Conservation (phyloP, 352 stramenopile species). For the Phytophthora pisi region DNA sequence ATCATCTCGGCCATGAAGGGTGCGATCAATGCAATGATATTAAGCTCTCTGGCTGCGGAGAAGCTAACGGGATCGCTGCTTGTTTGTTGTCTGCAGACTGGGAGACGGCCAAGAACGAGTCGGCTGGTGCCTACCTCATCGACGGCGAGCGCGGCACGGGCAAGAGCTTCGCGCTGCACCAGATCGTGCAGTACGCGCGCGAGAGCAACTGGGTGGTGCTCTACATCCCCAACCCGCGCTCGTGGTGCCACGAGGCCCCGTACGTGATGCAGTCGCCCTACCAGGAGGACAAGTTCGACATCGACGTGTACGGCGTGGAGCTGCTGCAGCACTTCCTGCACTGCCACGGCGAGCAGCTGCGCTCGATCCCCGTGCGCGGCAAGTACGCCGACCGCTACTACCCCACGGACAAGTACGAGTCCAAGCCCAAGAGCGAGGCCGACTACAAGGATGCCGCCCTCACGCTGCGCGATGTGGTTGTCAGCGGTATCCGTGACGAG, state of each 20-base stretch:
- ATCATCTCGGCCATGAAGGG: conserved; percentile 79
- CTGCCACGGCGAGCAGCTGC: conserved; percentile 76
- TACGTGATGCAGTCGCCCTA: conserved; percentile 88
- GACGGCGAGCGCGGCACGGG: conserved; percentile 83
- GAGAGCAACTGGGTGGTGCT: conserved; percentile 88
- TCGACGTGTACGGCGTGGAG: conserved; percentile 81
- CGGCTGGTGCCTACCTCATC: conserved; percentile 66
- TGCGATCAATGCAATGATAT: conserved; percentile 15
- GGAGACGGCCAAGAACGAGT: conserved; percentile 57
- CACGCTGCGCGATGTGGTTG: conserved; percentile 80
- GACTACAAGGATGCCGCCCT: conserved; percentile 65
- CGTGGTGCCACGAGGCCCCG: conserved; percentile 79
- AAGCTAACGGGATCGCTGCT: conserved; percentile 2
- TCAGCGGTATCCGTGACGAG: conserved; percentile 82
- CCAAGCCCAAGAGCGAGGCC: conserved; percentile 71
- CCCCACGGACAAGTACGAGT: conserved; percentile 58
- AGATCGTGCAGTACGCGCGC: conserved; percentile 89
- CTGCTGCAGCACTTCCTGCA: conserved; percentile 82
- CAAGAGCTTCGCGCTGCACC: conserved; percentile 84
- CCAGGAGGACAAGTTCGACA: conserved; percentile 85
- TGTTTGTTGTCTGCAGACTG: conserved; percentile 47
- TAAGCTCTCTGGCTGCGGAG: not conserved
- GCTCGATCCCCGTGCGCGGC: conserved; percentile 62
- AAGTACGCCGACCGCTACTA: conserved; percentile 85
- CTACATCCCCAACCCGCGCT: conserved; percentile 77